These are phyloP conservation scores for Cyphellophora europaea DNA, from an alignment of 2,329 filamentous ascomycete species.

Conservation along the genomic window DNA sequence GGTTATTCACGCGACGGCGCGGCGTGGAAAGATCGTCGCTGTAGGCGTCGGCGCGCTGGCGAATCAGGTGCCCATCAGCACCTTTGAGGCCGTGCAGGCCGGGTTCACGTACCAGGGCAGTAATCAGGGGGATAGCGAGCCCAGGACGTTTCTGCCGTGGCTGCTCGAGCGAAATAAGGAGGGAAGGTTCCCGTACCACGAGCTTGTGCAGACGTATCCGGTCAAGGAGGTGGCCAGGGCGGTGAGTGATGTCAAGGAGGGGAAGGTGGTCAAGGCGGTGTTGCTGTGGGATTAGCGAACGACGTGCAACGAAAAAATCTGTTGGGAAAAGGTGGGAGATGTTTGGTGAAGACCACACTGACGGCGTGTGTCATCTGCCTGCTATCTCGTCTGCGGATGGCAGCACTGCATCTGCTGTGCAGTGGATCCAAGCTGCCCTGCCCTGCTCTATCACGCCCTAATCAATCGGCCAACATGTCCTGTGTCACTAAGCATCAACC, in stretches of 20 bases:
- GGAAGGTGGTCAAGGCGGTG: slow-evolving; percentile 23
- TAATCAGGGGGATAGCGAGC: slow-evolving; percentile 16
- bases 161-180: slow-evolving; percentile 19
- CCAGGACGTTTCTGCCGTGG: slow-evolving; percentile 16
- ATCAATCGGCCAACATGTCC: too few species aligned
- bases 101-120: slow-evolving; percentile 16
- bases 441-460: too few species aligned
- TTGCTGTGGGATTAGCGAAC: slow-evolving; percentile 21
- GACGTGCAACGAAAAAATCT: too few species aligned
- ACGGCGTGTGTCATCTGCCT: too few species aligned
- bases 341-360: too few species aligned
- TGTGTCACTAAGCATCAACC: too few species aligned
- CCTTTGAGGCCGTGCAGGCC: slow-evolving; percentile 17
- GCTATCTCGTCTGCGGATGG: too few species aligned
- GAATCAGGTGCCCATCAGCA: slow-evolving; percentile 13
- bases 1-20: slow-evolving; percentile 15
- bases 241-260: slow-evolving; percentile 20
- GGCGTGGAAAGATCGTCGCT: slow-evolving; percentile 17
- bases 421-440: too few species aligned
- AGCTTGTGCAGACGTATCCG: slow-evolving; percentile 35
- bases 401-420: too few species aligned
- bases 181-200: slow-evolving; percentile 38
- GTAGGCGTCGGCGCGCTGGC: slow-evolving; percentile 16
- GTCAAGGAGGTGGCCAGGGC: slow-evolving; percentile 22
- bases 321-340: background rate